These are phyloP conservation scores for Polysphondylium violaceum DNA, from an alignment of 78 protist genomes.

Conservation along the genomic window DNA sequence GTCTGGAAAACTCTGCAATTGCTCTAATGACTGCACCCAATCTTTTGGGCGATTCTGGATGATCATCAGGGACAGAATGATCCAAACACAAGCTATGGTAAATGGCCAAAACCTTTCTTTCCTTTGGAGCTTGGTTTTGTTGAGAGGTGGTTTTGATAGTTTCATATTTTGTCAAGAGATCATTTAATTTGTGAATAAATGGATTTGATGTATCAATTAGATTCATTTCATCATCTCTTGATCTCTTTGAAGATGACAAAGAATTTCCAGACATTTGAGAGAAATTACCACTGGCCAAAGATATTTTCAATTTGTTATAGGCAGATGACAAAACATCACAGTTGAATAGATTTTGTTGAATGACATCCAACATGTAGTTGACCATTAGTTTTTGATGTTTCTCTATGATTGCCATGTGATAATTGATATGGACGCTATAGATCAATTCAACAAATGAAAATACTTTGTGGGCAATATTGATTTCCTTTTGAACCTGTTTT, in stretches of 20 bases:
- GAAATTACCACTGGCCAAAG: not conserved
- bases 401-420: slow-evolving; percentile 28
- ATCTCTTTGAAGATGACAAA: too few relatives aligned
- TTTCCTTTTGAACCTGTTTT: slow-evolving; percentile 22
- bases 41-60: slow-evolving; percentile 71
- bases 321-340: slow-evolving; percentile 27
- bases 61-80: slow-evolving; percentile 70
- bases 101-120: slow-evolving; percentile 40
- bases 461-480: not conserved
- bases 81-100: slow-evolving; percentile 57
- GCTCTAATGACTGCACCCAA: slow-evolving; percentile 39
- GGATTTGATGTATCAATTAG: slow-evolving; percentile 39
- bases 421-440: slow-evolving; percentile 11
- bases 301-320: slow-evolving; percentile 14
- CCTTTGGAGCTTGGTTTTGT: slow-evolving; percentile 15
- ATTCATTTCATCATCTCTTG: slow-evolving; percentile 1
- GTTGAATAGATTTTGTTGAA: slow-evolving; percentile 36
- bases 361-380: slow-evolving; percentile 33
- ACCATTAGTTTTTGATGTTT: slow-evolving; percentile 31
- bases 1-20: slow-evolving; percentile 38
- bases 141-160: not conserved
- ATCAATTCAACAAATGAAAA: slow-evolving; percentile 25
- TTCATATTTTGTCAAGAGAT: slow-evolving; percentile 41
- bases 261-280: not conserved
- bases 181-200: not conserved